These are phyloP conservation scores for Neofusicoccum kwambonambiense DNA, from an alignment of 2,329 filamentous ascomycete species.

Conservation along the genomic window DNA sequence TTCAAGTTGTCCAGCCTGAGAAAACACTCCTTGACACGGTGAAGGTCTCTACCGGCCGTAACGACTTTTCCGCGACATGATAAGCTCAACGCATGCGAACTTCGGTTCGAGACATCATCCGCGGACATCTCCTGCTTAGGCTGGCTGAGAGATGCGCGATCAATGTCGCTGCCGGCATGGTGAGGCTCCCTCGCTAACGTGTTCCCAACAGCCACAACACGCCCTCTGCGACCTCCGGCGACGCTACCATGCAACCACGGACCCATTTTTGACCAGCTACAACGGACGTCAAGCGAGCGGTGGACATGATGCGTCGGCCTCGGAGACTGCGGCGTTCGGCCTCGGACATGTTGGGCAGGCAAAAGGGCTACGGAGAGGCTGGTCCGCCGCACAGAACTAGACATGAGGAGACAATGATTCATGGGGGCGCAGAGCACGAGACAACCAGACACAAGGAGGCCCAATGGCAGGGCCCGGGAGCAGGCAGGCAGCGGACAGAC, in stretches of 20 bases:
- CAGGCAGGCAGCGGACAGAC: neutral
- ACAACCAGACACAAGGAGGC: neutral
- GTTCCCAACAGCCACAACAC: neutral
- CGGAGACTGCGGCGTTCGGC: neutral
- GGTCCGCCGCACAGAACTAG: neutral
- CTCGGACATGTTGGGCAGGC: neutral
- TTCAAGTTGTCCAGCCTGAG: too few relatives aligned
- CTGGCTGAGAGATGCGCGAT: neutral
- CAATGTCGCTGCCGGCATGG: neutral
- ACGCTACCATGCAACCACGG: neutral
- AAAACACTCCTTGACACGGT: too few relatives aligned
- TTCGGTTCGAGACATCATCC: neutral
- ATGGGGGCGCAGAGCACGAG: neutral
- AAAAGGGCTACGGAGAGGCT: neutral
- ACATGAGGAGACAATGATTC: neutral
- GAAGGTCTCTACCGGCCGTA: too few relatives aligned
- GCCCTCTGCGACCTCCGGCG: neutral
- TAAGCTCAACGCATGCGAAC: neutral
- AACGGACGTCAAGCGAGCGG: neutral
- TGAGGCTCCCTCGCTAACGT: neutral
- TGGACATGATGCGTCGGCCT: neutral
- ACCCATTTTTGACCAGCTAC: neutral
- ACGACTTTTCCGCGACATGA: neutral
- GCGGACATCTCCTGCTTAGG: neutral
- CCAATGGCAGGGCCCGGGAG: neutral